These are phyloP conservation scores for Hypoxylon sp. DNA, from an alignment of 2,329 filamentous ascomycete genomes.

Conservation along the genomic window DNA sequence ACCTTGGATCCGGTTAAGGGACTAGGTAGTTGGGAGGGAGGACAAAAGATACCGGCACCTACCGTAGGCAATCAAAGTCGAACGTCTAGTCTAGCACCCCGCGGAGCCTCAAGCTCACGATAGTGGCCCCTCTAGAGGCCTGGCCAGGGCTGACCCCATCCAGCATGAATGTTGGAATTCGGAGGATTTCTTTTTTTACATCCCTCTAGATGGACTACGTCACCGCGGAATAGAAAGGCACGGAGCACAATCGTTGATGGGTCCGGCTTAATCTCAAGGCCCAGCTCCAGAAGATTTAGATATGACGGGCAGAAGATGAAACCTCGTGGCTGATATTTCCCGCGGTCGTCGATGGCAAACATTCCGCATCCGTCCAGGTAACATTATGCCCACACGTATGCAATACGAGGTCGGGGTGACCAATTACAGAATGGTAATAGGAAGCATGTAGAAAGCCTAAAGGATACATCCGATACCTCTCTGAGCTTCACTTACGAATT, in stretches of 20 bases:
- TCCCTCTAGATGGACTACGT: constrained; percentile 29
- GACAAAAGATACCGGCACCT: background rate
- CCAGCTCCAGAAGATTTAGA: constrained; percentile 22
- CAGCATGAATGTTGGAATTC: constrained; percentile 30
- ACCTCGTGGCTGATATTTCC: constrained; percentile 36
- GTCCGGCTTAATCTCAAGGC: constrained; percentile 23
- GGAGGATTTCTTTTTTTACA: constrained; percentile 30
- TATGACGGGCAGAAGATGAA: constrained; percentile 41
- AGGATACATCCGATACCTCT: constrained; percentile 19
- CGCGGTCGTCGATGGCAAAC: constrained; percentile 23
- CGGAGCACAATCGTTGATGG: constrained; percentile 26
- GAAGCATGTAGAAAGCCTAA: constrained; percentile 36
- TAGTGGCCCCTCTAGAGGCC: constrained; percentile 22
- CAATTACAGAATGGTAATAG: constrained; percentile 28
- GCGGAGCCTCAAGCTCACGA: constrained; percentile 35
- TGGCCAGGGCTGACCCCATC: constrained; percentile 29
- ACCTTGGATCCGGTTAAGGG: constrained; percentile 19
- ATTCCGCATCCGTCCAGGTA: constrained; percentile 14
- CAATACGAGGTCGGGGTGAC: constrained; percentile 28
- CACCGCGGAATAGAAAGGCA: constrained; percentile 32
- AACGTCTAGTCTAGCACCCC: constrained; percentile 14
- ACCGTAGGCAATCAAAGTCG: background rate
- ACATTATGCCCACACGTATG: background rate
- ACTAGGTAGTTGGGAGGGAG: constrained; percentile 12
- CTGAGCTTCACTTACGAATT: constrained; percentile 20